These are phyloP conservation scores for Annona squamosa DNA, from an alignment of 164 flowering plant species.

Conservation along the genomic window DNA sequence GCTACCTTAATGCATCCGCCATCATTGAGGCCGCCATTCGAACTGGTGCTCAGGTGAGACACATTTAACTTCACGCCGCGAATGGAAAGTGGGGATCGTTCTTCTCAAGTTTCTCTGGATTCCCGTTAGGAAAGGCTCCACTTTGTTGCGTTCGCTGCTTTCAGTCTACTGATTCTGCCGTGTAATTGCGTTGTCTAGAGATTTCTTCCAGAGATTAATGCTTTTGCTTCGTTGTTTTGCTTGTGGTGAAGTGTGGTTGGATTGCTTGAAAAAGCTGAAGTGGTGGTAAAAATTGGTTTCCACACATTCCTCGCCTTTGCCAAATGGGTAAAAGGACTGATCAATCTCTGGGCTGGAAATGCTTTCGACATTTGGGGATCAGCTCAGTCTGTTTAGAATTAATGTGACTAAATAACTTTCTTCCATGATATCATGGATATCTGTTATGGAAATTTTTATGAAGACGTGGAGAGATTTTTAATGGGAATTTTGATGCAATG, in stretches of 20 bases:
- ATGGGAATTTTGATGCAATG: neutral
- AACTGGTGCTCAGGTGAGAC: constrained; percentile 78
- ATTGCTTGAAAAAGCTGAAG: no score
- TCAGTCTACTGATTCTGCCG: neutral
- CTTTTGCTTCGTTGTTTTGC: no score
- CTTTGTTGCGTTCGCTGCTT: neutral
- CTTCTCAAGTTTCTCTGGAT: neutral
- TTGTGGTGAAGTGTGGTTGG: no score
- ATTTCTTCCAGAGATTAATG: no score
- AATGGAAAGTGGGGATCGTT: neutral
- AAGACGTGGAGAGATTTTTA: neutral
- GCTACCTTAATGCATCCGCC: constrained; percentile 55
- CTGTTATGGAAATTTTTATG: neutral
- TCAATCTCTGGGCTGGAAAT: no score
- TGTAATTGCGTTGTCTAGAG: no score
- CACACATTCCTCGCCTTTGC: no score
- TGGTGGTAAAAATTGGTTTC: no score
- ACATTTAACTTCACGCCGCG: neutral
- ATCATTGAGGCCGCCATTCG: constrained; percentile 71
- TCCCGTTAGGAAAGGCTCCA: neutral
- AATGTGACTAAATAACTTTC: neutral
- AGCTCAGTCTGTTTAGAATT: neutral
- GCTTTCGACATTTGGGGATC: neutral
- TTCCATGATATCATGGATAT: neutral
- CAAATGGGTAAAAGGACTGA: no score